Evolutionary conservation across 2,329 filamentous ascomycete genomes (phyloP), one percentile per base, ranked within the genome.

Genomic region (Blastomyces silverae): DNA sequence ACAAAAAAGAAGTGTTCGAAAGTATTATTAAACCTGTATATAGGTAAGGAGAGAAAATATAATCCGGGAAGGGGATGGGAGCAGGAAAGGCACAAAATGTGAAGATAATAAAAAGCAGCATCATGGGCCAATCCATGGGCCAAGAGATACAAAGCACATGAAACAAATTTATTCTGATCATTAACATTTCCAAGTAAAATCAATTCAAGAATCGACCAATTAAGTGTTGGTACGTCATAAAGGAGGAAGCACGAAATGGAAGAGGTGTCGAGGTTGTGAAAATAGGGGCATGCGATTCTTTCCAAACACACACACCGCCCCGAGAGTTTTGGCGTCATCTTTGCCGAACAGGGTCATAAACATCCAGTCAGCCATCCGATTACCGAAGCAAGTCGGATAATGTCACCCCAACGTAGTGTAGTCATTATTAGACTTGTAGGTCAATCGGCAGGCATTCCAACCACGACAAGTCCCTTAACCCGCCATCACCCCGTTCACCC

Each of bases 381-480:
- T 39, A n/a, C 10, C 17, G 22, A 22, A 20, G 15, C 53, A 37
- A 22, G 22, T 34, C 17, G 3, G 34, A 34, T 15, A n/a, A 34
- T n/a, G 52, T 22, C 55, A 11, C 1, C 22, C 37, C 61, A 28
- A 31, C 46, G 2, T n/a, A n/a, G 17, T 2, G 28, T 42, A 39
- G 37, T 39, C n/a, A 25, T 52, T 28, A 17, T 58, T 52, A 65
- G 4, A 7, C 17, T 31, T 53, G 39, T 15, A 67, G 52, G 64
- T 69, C 68, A 60, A 50, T 53, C 61, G 68, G 67, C 22, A 68
- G 52, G 28, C 61, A 42, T 59, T 68, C 67, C 46, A 69, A 53
- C 67, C 67, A 69, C 2, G 63, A 50, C 61, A 69, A 55, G 64
- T 69, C 67, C 42, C 53, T 53, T 25, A 28, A 61, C 17, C 37